Conservation (phyloP, 352 stramenopile genomes). For the Globisporangium irregulare region DNA sequence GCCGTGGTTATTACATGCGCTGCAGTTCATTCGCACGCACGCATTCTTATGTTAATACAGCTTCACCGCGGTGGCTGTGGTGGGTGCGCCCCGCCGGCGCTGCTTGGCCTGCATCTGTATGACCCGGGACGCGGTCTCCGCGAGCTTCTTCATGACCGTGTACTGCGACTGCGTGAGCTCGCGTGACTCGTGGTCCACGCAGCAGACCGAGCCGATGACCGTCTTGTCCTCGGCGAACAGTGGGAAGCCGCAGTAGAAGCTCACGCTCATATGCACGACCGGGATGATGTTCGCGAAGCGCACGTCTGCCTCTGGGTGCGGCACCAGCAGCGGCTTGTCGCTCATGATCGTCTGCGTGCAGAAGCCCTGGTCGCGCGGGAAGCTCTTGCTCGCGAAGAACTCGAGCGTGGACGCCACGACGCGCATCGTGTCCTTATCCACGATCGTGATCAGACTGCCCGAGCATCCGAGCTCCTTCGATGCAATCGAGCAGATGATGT, state of each 20-base stretch:
- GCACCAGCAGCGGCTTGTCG: slow-evolving; percentile 47
- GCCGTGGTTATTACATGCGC: no score
- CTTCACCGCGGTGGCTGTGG: neutral
- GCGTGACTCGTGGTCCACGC: slow-evolving; percentile 42
- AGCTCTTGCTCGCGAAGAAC: slow-evolving; percentile 23
- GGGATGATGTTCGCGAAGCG: slow-evolving; percentile 43
- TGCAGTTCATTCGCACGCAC: no score
- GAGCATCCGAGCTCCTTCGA: slow-evolving; percentile 35
- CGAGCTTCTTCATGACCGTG: slow-evolving; percentile 43
- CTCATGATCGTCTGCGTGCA: slow-evolving; percentile 62
- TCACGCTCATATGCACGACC: slow-evolving; percentile 30
- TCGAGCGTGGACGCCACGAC: slow-evolving; percentile 44
- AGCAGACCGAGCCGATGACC: slow-evolving; percentile 64
- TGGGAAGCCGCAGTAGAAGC: slow-evolving; percentile 83
- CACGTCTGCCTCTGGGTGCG: slow-evolving; percentile 53
- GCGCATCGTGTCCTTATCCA: slow-evolving; percentile 32
- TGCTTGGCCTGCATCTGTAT: slow-evolving; percentile 23
- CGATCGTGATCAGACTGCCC: slow-evolving; percentile 44
- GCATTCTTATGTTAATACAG: no score
- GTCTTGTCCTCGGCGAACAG: slow-evolving; percentile 38
- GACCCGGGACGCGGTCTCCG: slow-evolving; percentile 48
- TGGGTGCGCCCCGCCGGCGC: neutral
- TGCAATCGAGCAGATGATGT: slow-evolving; percentile 24
- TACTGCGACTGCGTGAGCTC: slow-evolving; percentile 60
- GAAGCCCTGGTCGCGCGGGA: slow-evolving; percentile 48